Percentiles rank a stretch among this genome's conserved stretches.
These are phyloP conservation scores for Samsoniella hepiali DNA, from an alignment of 2,329 filamentous ascomycete species.

Conservation along the genomic window DNA sequence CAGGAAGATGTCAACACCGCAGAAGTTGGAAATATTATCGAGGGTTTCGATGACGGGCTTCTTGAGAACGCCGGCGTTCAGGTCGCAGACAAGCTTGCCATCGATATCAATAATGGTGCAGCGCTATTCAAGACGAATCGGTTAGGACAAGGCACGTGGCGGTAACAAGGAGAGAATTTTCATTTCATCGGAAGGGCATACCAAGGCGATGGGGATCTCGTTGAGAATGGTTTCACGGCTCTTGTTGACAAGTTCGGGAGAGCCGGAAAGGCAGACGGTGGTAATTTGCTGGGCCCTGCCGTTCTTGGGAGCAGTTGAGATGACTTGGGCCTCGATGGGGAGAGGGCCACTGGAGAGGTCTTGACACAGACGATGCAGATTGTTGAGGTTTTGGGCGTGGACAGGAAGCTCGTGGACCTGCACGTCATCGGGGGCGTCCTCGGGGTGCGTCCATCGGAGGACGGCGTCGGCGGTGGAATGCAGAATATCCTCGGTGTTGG, in stretches of 20 bases:
- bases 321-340: constrained; percentile 78
- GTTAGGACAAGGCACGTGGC: constrained; percentile 18
- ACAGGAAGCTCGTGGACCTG: constrained; percentile 89
- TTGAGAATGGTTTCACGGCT: constrained; percentile 87
- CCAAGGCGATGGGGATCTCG: constrained; percentile 87
- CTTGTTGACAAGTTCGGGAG: constrained; percentile 82
- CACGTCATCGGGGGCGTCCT: constrained; percentile 78
- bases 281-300: constrained; percentile 67
- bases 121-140: constrained; percentile 52
- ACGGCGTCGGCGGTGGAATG: constrained; percentile 87
- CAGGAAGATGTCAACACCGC: constrained; percentile 94
- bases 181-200: constrained; percentile 47
- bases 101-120: constrained; percentile 93
- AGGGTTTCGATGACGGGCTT: constrained; percentile 77
- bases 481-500: constrained; percentile 90
- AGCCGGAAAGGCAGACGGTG: constrained; percentile 87
- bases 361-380: constrained; percentile 74
- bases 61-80: constrained; percentile 63
- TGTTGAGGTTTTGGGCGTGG: constrained; percentile 80
- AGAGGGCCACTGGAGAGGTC: constrained; percentile 70
- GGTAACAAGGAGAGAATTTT: background rate
- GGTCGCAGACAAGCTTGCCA: constrained; percentile 81
- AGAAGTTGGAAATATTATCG: constrained; percentile 81
- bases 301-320: constrained; percentile 74
- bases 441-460: constrained; percentile 89